phyloP scores from a whole-genome alignment of 495 filamentous ascomycete genomes.

The Neurospora sp. region DNA sequence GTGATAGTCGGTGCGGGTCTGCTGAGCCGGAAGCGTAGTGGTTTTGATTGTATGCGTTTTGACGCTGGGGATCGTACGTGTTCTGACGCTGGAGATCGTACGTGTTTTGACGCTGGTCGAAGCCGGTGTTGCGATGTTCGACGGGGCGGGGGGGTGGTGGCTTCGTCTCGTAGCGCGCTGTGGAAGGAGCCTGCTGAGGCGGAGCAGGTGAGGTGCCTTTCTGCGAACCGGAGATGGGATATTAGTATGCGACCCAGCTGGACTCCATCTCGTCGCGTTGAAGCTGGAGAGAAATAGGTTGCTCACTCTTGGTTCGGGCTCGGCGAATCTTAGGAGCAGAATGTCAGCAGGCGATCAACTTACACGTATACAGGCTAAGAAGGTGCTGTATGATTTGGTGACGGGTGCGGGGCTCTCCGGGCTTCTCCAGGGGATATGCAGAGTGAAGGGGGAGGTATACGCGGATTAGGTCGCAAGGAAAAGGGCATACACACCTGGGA shows the following conservation, averaged over 20 bases:
- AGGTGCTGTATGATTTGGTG: background rate
- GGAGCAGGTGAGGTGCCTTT: conserved; percentile 18
- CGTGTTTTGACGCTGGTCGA: conserved; percentile 4
- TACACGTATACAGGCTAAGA: background rate
- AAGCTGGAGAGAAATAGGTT: background rate
- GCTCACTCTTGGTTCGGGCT: conserved; percentile 73
- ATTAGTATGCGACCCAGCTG: conserved; percentile 5
- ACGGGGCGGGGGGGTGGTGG: conserved; percentile 25
- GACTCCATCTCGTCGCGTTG: conserved; percentile 1
- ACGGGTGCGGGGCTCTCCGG: conserved; percentile 1
- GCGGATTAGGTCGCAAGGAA: background rate
- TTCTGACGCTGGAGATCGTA: background rate
- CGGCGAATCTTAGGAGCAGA: conserved; percentile 60
- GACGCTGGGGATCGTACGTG: background rate
- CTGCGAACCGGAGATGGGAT: conserved; percentile 8
- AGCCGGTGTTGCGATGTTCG: conserved; percentile 13
- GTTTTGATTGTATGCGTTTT: background rate
- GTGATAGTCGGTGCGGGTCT: conserved; percentile 13
- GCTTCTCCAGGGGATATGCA: conserved; percentile 6
- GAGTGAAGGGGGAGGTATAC: conserved; percentile 12
- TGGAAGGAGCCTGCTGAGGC: conserved; percentile 9
- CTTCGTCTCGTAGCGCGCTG: conserved; percentile 31
- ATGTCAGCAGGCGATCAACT: conserved; percentile 12
- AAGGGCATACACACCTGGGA: conserved; percentile 62
- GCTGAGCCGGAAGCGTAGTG: background rate